These are phyloP conservation scores for Calonectria multiphialidica DNA, from an alignment of 2,329 filamentous ascomycete species.

Conservation along the genomic window DNA sequence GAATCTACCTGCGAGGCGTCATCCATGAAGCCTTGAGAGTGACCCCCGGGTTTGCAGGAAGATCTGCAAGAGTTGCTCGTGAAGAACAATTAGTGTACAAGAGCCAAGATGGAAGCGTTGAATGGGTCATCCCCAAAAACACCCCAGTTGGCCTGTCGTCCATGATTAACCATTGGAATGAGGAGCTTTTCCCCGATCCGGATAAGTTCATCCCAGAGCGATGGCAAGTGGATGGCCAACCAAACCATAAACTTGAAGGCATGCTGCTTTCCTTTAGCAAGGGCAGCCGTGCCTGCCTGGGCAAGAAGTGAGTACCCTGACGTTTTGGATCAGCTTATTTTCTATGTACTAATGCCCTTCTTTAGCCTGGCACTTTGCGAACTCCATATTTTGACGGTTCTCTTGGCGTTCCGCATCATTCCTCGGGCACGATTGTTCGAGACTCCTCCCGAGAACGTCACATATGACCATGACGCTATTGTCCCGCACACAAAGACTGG, in stretches of 20 bases:
- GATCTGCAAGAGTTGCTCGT: constrained; percentile 38
- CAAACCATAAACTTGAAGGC: constrained; percentile 42
- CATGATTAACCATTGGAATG: constrained; percentile 47
- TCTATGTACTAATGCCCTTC: neutral
- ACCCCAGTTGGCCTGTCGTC: constrained; percentile 49
- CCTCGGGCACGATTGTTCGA: constrained; percentile 30
- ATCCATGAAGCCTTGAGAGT: constrained; percentile 53
- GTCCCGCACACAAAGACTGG: constrained; percentile 37
- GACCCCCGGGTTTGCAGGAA: constrained; percentile 45
- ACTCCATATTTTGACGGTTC: constrained; percentile 32
- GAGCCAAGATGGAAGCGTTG: constrained; percentile 29
- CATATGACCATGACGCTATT: constrained; percentile 36
- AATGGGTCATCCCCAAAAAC: constrained; percentile 43
- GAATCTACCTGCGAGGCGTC: constrained; percentile 52
- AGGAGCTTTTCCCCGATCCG: constrained; percentile 47
- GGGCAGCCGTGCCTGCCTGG: constrained; percentile 38
- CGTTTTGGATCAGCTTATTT: fast-evolving
- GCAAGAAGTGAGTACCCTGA: constrained; percentile 31
- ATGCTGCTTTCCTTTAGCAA: constrained; percentile 36
- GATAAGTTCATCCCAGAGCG: constrained; percentile 49
- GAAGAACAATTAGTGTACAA: constrained; percentile 45
- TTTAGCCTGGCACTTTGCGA: constrained; percentile 36
- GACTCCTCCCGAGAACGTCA: constrained; percentile 32
- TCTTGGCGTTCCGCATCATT: constrained; percentile 29
- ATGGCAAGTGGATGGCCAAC: constrained; percentile 40